These are phyloP conservation scores for Lodderomyces parapsilosis DNA, from an alignment of 1,139 yeast genomes.

Conservation along the genomic window DNA sequence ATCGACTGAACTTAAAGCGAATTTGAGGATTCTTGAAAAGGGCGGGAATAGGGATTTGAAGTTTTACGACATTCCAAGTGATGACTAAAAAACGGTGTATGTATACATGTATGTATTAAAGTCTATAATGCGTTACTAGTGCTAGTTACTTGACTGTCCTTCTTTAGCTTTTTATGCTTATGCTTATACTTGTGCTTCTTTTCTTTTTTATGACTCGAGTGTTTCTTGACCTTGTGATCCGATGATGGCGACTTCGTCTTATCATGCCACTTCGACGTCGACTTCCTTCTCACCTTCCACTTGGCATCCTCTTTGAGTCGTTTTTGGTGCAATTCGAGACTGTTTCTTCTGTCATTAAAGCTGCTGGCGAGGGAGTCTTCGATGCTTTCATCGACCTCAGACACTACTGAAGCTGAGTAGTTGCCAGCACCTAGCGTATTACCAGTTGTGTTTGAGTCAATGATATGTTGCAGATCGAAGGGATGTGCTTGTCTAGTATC, in stretches of 20 bases:
- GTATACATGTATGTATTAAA: not conserved
- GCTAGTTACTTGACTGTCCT: not conserved
- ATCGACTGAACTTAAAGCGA: slow-evolving; percentile 19
- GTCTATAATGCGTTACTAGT: not conserved
- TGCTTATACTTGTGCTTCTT: not conserved
- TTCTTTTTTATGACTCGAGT: not conserved
- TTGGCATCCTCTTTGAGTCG: not conserved
- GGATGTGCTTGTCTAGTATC: slow-evolving; percentile 2
- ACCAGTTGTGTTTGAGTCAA: not conserved
- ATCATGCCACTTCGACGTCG: not conserved
- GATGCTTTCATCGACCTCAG: not conserved
- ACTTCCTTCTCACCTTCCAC: not conserved
- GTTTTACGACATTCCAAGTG: slow-evolving; percentile 10
- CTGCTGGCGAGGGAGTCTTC: not conserved
- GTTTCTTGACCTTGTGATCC: not conserved
- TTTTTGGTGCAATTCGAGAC: slow-evolving; percentile 11
- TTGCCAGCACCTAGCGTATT: not conserved
- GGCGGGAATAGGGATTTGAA: slow-evolving; percentile 10
- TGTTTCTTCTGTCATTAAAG: slow-evolving; percentile 10
- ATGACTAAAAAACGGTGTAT: not conserved
- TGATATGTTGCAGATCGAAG: slow-evolving; percentile 7
- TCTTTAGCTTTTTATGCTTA: slow-evolving; percentile 1
- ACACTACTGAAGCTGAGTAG: not conserved
- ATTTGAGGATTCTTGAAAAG: slow-evolving; percentile 14
- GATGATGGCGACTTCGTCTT: not conserved